Evolutionary conservation across 805 yeast genomes (phyloP), one percentile per base, ranked within the genome.

Genomic region (Millerozyma acaciae): DNA sequence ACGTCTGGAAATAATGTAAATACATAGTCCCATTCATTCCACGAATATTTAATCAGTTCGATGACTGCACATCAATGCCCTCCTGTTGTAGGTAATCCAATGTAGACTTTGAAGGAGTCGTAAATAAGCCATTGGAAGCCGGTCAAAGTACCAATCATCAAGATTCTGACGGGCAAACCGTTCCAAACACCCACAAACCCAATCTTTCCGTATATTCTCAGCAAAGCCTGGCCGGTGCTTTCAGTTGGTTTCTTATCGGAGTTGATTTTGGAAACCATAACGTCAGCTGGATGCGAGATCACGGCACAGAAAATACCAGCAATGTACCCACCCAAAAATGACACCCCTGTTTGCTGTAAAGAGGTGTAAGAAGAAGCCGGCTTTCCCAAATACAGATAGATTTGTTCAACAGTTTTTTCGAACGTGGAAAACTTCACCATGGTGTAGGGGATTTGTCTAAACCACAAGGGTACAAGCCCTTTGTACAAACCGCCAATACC

Each of bases 201-300:
- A 52, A 90, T 89, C 51, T 77, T 73, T 35, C 66, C 58, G 60
- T 89, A 90, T 50, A 90, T 89, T 51, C 93, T 76, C 39, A 62
- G 48, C 26, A 84, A 70, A 8, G 94, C 93, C 20, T 67, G 64
- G 18, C 80, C 79, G 50, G 75, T 70, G 4, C 82, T 53, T 65
- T 88, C 95, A 31, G 70, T 70, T 21, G 80, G 72, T 54, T 60
- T 62, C 50, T 75, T 78, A 49, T 78, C 88, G 39, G 82, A 73
- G 57, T 86, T 89, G 51, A 93, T 78, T 73, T 88, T 85, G 30
- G 95, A 84, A 16, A 90, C 97, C 95, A 93, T 81, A 21, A 90
- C 97, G 62, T 90, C 98, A n/a, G 97, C 97, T 14, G 98, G 98
- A 60, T 93, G 97, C 17, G 97, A 89, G 12, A 89, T 93, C 33